A percentile compares a stretch with the other conserved stretches of the same genome.
phyloP scores from a whole-genome alignment of 371 early-diverging fungal species.

The Mucor piriformis region DNA sequence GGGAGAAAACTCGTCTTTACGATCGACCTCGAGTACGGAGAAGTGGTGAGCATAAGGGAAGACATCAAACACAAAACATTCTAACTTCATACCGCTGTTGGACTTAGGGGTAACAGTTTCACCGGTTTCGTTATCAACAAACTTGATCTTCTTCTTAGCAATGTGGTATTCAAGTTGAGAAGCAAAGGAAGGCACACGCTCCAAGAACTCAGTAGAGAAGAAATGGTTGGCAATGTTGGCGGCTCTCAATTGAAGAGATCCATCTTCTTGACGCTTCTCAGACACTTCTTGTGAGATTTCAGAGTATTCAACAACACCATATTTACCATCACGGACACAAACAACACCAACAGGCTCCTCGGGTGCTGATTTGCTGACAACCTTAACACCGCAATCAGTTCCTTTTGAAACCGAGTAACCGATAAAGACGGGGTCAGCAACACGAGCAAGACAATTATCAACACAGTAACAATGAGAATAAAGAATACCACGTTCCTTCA shows the following conservation, averaged over 20 bases:
- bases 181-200: conserved; percentile 82
- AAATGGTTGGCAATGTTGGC: conserved; percentile 99
- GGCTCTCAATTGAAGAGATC: conserved; percentile 81
- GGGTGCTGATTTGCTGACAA: conserved; percentile 83
- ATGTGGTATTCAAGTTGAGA: conserved; percentile 89
- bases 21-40: conserved; percentile 91
- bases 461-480: conserved; percentile 93
- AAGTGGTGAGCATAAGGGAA: conserved; percentile 86
- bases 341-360: conserved; percentile 95
- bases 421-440: conserved; percentile 93
- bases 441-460: conserved; percentile 93
- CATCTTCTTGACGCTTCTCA: conserved; percentile 64
- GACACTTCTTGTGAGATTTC: conserved; percentile 85
- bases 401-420: conserved; percentile 66
- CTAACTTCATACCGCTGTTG: conserved; percentile 96
- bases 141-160: conserved; percentile 96
- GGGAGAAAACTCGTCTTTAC: conserved; percentile 96
- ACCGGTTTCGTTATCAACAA: conserved; percentile 80
- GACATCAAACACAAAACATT: conserved; percentile 96
- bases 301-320: conserved; percentile 94
- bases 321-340: conserved; percentile 81
- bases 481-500: conserved; percentile 60
- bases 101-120: conserved; percentile 72
- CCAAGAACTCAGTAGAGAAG: conserved; percentile 91
- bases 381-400: conserved; percentile 87